Conservation (phyloP, 2,329 filamentous ascomycete genomes). For the Talaromyces sp. region DNA sequence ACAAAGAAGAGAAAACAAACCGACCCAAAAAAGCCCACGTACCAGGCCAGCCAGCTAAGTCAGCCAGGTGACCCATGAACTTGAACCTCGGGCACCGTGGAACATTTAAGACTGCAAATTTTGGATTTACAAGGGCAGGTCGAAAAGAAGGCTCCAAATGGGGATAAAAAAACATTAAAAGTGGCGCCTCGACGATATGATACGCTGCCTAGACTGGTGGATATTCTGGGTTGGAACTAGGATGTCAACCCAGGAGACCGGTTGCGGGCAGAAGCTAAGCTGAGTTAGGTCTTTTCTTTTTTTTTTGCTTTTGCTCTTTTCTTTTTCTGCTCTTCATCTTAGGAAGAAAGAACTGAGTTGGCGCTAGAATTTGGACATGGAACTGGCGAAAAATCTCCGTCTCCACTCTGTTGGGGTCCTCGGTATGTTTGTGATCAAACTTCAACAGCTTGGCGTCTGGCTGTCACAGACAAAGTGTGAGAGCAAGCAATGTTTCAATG, state of each 20-base stretch:
- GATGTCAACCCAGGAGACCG: conserved; percentile 13
- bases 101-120: conserved; percentile 22
- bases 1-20: neutral
- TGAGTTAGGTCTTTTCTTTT: neutral
- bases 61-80: conserved; percentile 26
- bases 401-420: neutral
- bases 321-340: neutral
- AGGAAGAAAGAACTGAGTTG: neutral
- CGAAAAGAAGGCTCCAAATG: neutral
- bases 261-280: conserved; percentile 9
- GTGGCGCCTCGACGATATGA: conserved; percentile 29
- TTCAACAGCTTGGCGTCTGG: neutral
- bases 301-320: neutral
- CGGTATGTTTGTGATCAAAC: neutral
- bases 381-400: conserved; percentile 7
- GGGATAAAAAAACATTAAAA: conserved; percentile 25
- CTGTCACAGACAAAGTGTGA: neutral
- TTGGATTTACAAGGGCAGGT: conserved; percentile 19
- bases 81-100: conserved; percentile 35
- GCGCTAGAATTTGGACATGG: neutral
- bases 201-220: conserved; percentile 6
- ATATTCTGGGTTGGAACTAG: neutral
- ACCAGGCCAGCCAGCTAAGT: neutral
- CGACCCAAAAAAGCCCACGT: neutral
- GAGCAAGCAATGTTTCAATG: neutral